Conservation (phyloP, 2,329 filamentous ascomycete species). For the Paramyrothecium roridum region DNA sequence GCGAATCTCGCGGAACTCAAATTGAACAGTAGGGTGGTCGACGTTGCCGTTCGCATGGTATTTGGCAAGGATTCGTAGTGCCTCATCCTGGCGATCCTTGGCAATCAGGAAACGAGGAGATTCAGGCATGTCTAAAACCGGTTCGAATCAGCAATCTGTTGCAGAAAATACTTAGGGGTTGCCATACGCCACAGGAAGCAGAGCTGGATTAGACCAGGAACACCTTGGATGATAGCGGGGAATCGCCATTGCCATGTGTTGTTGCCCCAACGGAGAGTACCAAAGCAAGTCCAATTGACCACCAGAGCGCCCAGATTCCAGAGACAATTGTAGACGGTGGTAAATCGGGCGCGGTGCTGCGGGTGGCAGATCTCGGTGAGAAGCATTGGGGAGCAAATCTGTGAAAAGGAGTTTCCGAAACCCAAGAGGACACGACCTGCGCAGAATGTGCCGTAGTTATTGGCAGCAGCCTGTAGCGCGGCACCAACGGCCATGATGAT, state of each 20-base stretch:
- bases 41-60: conserved; percentile 60
- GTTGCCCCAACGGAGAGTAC: conserved; percentile 49
- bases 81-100: conserved; percentile 16
- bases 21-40: conserved; percentile 56
- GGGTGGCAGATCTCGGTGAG: conserved; percentile 66
- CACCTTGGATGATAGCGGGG: conserved; percentile 59
- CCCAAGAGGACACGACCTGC: conserved; percentile 43
- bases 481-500: conserved; percentile 43
- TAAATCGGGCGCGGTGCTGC: conserved; percentile 63
- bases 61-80: conserved; percentile 52
- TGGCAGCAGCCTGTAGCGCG: conserved; percentile 37
- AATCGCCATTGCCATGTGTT: conserved; percentile 66
- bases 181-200: conserved; percentile 2
- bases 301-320: conserved; percentile 60
- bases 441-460: conserved; percentile 38
- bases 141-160: background rate
- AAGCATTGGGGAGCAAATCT: conserved; percentile 62
- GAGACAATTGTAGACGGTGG: conserved; percentile 64
- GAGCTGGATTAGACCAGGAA: conserved; percentile 61
- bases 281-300: conserved; percentile 62
- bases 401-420: conserved; percentile 64
- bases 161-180: background rate
- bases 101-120: conserved; percentile 16
- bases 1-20: conserved; percentile 62
- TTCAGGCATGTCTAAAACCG: conserved; percentile 9